These are phyloP conservation scores for Macrocybe gigantea DNA, from an alignment of 768 basidiomycete species.

Conservation along the genomic window DNA sequence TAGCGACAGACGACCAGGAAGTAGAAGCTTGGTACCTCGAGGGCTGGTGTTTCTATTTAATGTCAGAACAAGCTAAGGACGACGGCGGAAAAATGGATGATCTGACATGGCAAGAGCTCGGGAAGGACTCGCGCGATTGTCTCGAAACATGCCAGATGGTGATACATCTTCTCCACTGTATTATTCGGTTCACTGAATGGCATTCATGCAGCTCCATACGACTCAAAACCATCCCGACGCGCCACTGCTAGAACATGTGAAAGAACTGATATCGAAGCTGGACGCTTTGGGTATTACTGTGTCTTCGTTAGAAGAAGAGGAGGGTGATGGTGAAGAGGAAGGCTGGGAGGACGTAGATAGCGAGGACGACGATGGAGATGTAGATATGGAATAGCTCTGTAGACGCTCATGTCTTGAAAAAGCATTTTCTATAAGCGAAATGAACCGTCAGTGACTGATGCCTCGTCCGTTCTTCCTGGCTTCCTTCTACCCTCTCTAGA, in stretches of 20 bases:
- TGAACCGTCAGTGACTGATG: conserved; percentile 2
- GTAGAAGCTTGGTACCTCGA: conserved; percentile 94
- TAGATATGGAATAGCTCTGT: conserved; percentile 46
- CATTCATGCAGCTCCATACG: conserved; percentile 49
- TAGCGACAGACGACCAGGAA: conserved; percentile 77
- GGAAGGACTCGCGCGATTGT: conserved; percentile 72
- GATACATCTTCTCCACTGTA: conserved; percentile 2
- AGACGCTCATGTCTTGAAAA: conserved; percentile 14
- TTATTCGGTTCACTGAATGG: conserved; percentile 2
- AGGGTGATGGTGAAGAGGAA: conserved; percentile 42
- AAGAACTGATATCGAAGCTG: conserved; percentile 66
- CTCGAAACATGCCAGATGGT: conserved; percentile 81
- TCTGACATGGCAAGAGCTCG: conserved; percentile 72
- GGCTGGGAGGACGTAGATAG: conserved; percentile 56
- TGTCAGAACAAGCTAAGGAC: conserved; percentile 67
- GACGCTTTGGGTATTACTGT: conserved; percentile 61
- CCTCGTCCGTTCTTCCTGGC: conserved; percentile 1
- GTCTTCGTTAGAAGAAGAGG: conserved; percentile 52
- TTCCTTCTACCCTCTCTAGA: conserved; percentile 6
- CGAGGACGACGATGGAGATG: conserved; percentile 58
- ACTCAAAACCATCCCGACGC: conserved; percentile 71
- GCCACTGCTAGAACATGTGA: conserved; percentile 69
- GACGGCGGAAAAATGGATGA: conserved; percentile 43
- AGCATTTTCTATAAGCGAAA: conserved; percentile 1
- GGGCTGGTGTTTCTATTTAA: conserved; percentile 89